Conservation (phyloP, 2,329 filamentous ascomycete species). For the Chaetomium sp. region DNA sequence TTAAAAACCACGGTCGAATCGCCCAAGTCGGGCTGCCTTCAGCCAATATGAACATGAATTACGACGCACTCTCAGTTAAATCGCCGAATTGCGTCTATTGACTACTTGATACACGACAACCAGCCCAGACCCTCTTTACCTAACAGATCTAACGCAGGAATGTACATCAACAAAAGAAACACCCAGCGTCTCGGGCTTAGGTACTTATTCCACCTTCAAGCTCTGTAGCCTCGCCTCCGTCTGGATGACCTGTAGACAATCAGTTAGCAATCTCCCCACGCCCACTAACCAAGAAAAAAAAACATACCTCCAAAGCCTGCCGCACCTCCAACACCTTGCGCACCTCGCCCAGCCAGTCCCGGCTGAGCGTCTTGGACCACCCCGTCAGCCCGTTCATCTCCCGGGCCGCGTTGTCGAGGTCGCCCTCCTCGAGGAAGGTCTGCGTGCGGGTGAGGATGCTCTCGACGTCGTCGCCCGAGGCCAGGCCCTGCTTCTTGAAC, state of each 20-base stretch:
- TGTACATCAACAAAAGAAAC: slow-evolving; percentile 22
- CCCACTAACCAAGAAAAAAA: slow-evolving; percentile 11
- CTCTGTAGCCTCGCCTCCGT: slow-evolving; percentile 89
- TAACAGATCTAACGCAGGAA: slow-evolving; percentile 18
- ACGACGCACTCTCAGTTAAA: neutral
- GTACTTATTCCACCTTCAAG: slow-evolving; percentile 81
- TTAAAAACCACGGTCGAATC: neutral
- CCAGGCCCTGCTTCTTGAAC: slow-evolving; percentile 90
- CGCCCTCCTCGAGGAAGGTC: slow-evolving; percentile 86
- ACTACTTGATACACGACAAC: slow-evolving; percentile 28
- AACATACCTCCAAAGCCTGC: slow-evolving; percentile 90
- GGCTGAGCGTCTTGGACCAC: slow-evolving; percentile 93
- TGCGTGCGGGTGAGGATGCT: slow-evolving; percentile 89
- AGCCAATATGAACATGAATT: neutral
- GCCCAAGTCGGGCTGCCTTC: neutral
- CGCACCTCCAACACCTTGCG: slow-evolving; percentile 91
- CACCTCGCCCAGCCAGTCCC: slow-evolving; percentile 91
- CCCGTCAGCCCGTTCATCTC: slow-evolving; percentile 93
- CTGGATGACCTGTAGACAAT: slow-evolving; percentile 70
- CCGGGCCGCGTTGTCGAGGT: slow-evolving; percentile 85
- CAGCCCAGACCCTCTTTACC: slow-evolving; percentile 10
- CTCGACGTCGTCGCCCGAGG: slow-evolving; percentile 87
- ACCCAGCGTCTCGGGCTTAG: slow-evolving; percentile 19
- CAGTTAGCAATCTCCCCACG: slow-evolving; percentile 33
- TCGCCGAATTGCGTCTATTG: slow-evolving; percentile 26